Percentiles rank a stretch among this genome's conserved stretches.
These are phyloP conservation scores for Geotrichum klebahnii DNA, from an alignment of 1,139 yeast species.

Conservation along the genomic window DNA sequence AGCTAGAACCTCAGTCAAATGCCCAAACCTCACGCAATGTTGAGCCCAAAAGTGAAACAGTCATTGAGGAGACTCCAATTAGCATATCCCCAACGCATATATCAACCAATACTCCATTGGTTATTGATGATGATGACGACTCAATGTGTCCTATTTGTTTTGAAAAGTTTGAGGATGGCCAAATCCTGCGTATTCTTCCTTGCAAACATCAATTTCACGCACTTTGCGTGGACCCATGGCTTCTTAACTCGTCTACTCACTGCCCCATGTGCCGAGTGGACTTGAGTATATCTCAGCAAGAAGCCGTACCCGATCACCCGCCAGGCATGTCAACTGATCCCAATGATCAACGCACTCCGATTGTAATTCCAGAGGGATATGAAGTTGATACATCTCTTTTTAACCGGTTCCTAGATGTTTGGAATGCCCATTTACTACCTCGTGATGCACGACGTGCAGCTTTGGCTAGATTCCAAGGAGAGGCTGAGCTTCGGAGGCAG, in stretches of 20 bases:
- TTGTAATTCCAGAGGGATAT: constrained; percentile 30
- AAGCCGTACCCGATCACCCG: constrained; percentile 30
- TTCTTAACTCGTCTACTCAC: constrained; percentile 66
- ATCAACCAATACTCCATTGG: neutral
- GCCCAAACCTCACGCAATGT: neutral
- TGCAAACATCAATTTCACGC: constrained; percentile 84
- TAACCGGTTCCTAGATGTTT: constrained; percentile 36
- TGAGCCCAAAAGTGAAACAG: neutral
- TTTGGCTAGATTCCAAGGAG: constrained; percentile 34
- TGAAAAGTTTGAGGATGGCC: constrained; percentile 52
- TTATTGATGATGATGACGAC: constrained; percentile 49
- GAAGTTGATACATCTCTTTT: constrained; percentile 33
- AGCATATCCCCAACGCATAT: neutral
- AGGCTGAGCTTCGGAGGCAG: constrained; percentile 34
- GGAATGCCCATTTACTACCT: constrained; percentile 39
- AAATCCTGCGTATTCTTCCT: constrained; percentile 61
- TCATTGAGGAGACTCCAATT: neutral
- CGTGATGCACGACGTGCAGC: constrained; percentile 36
- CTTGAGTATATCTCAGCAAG: constrained; percentile 30
- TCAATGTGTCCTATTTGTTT: constrained; percentile 78
- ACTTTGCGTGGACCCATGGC: constrained; percentile 79
- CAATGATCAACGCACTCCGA: constrained; percentile 6
- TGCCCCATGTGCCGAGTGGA: constrained; percentile 84
- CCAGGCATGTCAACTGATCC: constrained; percentile 21
- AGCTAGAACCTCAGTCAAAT: neutral